Evolutionary conservation across 1,284 basidiomycete species (phyloP).

Genomic region (Trametes sp.): DNA sequence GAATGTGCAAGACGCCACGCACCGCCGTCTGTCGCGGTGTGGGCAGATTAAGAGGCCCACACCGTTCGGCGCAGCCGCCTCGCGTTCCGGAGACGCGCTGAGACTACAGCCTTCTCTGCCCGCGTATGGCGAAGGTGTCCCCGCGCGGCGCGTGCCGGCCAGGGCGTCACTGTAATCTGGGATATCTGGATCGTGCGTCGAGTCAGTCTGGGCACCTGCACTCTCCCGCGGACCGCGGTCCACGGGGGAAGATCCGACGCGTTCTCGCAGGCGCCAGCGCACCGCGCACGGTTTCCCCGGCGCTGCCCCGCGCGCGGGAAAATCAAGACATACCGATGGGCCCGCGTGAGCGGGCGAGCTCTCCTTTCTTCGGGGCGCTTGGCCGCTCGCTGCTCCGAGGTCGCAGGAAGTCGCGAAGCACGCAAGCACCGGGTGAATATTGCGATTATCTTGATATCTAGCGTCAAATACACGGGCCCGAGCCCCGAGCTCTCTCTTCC

Average conservation of each 20-base stretch:
- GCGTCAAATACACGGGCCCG: conserved; percentile 32
- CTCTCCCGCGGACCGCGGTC: conserved; percentile 11
- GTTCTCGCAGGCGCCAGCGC: conserved; percentile 11
- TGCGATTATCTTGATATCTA: conserved; percentile 36
- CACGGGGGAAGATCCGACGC: conserved; percentile 30
- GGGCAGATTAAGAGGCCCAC: conserved; percentile 27
- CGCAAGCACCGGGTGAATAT: conserved; percentile 20
- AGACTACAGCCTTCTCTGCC: conserved; percentile 15
- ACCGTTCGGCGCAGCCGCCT: conserved; percentile 33
- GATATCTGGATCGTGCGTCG: conserved; percentile 15
- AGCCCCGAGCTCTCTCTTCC: conserved; percentile 25
- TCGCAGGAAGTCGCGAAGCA: conserved; percentile 34
- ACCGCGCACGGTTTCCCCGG: conserved; percentile 13
- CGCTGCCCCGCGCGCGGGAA: conserved; percentile 6
- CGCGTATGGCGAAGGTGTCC: conserved; percentile 24
- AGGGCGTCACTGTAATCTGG: background rate
- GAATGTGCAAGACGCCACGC: conserved; percentile 34
- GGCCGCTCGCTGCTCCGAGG: conserved; percentile 29
- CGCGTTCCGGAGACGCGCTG: conserved; percentile 27
- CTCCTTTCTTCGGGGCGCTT: conserved; percentile 18
- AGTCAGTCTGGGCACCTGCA: background rate
- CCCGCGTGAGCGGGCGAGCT: conserved; percentile 9
- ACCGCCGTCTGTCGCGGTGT: conserved; percentile 25
- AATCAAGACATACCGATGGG: conserved; percentile 5
- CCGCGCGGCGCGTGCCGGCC: conserved; percentile 29